Percentiles rank a stretch among this genome's conserved stretches.
Evolutionary conservation across 164 flowering plant genomes (phyloP).

Genomic region (Vitis rotundifolia): DNA sequence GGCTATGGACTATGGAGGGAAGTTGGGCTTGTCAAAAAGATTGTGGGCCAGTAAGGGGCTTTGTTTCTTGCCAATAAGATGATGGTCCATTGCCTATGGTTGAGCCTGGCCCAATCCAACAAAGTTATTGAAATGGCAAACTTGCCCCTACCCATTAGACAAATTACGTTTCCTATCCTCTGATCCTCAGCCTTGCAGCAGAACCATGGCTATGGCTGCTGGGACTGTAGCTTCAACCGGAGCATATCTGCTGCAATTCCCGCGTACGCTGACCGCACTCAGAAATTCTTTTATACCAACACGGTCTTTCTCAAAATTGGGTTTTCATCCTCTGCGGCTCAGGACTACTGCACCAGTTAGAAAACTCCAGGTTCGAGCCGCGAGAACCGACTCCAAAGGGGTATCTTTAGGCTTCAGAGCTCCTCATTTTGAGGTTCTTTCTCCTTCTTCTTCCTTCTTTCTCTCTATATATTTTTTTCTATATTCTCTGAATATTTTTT

Average conservation of each 20-base stretch:
- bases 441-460: constrained; percentile 1
- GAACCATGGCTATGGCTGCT: constrained; percentile 1
- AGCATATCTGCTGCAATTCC: constrained; percentile 12
- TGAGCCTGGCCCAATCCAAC: too few species aligned
- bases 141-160: too few species aligned
- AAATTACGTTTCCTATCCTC: too few species aligned
- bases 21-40: too few species aligned
- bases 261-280: constrained; percentile 11
- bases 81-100: too few species aligned
- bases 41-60: too few species aligned
- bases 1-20: too few species aligned
- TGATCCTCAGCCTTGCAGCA: not conserved
- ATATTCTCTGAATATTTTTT: not conserved
- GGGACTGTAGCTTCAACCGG: not conserved
- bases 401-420: constrained; percentile 72
- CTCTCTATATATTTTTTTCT: constrained; percentile 1
- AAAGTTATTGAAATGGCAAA: too few species aligned
- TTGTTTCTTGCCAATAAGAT: too few species aligned
- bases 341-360: constrained; percentile 20
- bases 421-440: constrained; percentile 70
- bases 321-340: constrained; percentile 27
- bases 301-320: constrained; percentile 16
- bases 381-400: constrained; percentile 70
- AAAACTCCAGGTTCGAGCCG: constrained; percentile 53
- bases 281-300: constrained; percentile 3